Evolutionary conservation across 805 yeast genomes (phyloP), one percentile per base, ranked within the genome.

Genomic region (Yamadazyma sp.): DNA sequence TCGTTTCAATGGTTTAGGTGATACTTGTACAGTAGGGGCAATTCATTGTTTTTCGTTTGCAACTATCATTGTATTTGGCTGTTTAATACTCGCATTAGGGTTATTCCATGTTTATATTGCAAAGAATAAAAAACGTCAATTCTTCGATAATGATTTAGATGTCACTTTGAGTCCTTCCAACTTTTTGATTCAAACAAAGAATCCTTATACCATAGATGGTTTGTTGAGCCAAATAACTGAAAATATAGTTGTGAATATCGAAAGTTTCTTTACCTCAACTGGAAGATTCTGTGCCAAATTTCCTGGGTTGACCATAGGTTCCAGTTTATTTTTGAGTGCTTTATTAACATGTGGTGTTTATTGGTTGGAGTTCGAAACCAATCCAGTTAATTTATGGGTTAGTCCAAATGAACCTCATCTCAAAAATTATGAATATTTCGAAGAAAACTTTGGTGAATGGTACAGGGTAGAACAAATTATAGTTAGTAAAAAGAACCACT

Each of bases 311-410:
- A 50, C 56, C 5, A 56, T 67, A 10, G 42, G 40, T 1, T 9
- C 41, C 0, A 44, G 56, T 20, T 33, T 62, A 7, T 5, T 52
- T 1, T 33, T 78, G 0, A 60, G 78, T 2, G 42, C 69, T 1
- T 35, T 75, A 0, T 47, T 82, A 11, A 70, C 84, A 2, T 53
- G 72, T 0, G 86, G 85, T 6, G 59, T 78, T 30, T 47, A 57
- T 5, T 56, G 63, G 34, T 66, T 80, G 7, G 58, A 76, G 29
- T 65, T 89, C 18, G 97, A 89, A 53, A 78, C 78, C 2, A 69
- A 85, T 45, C 98, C 98, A 0, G 75, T 84, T 3, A 78, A 81
- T 42, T 63, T 91, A 20, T 91, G 98, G 98, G 98, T 93, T 0
- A 82, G 93, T 45, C 80, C 89, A 3, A 52, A 64, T 14, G 83